Evolutionary conservation across 2,329 filamentous ascomycete species (phyloP).

Genomic region (Mycosphaerella sp.): DNA sequence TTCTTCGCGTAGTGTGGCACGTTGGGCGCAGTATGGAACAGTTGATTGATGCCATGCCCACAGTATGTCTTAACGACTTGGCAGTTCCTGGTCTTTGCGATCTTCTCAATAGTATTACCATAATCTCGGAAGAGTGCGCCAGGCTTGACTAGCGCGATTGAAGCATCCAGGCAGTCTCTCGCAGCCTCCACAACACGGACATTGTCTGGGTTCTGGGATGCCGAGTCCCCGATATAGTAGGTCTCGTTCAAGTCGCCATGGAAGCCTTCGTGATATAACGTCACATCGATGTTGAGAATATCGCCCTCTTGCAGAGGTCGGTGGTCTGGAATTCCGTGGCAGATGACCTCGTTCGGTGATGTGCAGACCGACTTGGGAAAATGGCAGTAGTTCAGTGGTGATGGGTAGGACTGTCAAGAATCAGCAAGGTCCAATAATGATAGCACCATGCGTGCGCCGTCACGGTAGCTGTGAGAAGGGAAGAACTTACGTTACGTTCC

Average conservation of each 20-base stretch:
- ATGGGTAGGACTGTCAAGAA: constrained; percentile 71
- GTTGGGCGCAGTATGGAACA: constrained; percentile 92
- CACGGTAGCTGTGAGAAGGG: too few species aligned
- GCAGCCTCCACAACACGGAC: constrained; percentile 88
- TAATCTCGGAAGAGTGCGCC: constrained; percentile 89
- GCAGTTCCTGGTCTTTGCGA: constrained; percentile 78
- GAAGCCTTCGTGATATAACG: constrained; percentile 88
- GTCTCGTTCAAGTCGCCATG: constrained; percentile 98
- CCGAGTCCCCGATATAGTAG: constrained; percentile 91
- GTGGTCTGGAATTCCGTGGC: constrained; percentile 95
- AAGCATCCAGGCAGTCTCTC: constrained; percentile 80
- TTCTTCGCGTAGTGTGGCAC: constrained; percentile 98
- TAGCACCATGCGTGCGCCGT: background rate
- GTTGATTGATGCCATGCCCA: constrained; percentile 86
- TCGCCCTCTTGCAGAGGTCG: constrained; percentile 83
- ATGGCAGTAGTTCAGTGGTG: constrained; percentile 87
- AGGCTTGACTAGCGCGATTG: constrained; percentile 88
- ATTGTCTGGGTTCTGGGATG: constrained; percentile 73
- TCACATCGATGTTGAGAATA: constrained; percentile 95
- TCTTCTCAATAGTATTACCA: constrained; percentile 91
- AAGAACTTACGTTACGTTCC: constrained; percentile 70
- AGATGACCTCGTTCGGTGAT: constrained; percentile 94
- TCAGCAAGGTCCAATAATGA: constrained; percentile 7
- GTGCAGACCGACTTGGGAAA: constrained; percentile 99
- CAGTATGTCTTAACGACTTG: constrained; percentile 94